phyloP scores from a whole-genome alignment of 768 basidiomycete genomes.

The Serendipita sp. region DNA sequence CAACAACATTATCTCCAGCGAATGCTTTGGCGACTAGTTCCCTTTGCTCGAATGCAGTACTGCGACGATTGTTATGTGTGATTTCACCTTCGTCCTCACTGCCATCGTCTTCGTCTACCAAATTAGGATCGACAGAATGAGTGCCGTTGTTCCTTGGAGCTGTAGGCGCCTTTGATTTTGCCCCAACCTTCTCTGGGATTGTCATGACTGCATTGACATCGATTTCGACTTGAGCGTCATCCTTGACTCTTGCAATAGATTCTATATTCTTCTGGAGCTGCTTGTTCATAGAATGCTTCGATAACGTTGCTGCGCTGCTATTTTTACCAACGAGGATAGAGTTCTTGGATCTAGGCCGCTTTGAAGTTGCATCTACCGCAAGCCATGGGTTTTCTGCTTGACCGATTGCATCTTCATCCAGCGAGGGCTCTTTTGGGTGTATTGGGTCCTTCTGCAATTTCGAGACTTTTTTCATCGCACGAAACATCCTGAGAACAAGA shows the following conservation, averaged over 20 bases:
- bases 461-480: background rate
- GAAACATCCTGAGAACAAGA: background rate
- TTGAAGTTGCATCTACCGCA: slow-evolving; percentile 20
- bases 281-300: slow-evolving; percentile 62
- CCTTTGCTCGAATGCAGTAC: slow-evolving; percentile 67
- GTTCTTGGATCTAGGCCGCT: slow-evolving; percentile 53
- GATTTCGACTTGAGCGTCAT: slow-evolving; percentile 73
- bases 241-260: slow-evolving; percentile 40
- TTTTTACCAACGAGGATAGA: slow-evolving; percentile 54
- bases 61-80: slow-evolving; percentile 20
- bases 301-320: slow-evolving; percentile 43
- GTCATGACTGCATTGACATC: slow-evolving; percentile 36
- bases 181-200: slow-evolving; percentile 9
- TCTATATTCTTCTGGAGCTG: slow-evolving; percentile 37
- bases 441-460: background rate
- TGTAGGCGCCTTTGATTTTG: background rate
- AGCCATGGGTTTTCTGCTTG: slow-evolving; percentile 67
- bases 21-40: slow-evolving; percentile 91
- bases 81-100: background rate
- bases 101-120: slow-evolving; percentile 12
- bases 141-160: background rate
- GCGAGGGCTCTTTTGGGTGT: slow-evolving; percentile 12
- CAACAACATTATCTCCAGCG: slow-evolving; percentile 91
- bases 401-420: slow-evolving; percentile 5
- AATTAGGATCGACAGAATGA: slow-evolving; percentile 13